Evolutionary conservation across 2,329 filamentous ascomycete species (phyloP).

Genomic region (Clonostachys byssicola): DNA sequence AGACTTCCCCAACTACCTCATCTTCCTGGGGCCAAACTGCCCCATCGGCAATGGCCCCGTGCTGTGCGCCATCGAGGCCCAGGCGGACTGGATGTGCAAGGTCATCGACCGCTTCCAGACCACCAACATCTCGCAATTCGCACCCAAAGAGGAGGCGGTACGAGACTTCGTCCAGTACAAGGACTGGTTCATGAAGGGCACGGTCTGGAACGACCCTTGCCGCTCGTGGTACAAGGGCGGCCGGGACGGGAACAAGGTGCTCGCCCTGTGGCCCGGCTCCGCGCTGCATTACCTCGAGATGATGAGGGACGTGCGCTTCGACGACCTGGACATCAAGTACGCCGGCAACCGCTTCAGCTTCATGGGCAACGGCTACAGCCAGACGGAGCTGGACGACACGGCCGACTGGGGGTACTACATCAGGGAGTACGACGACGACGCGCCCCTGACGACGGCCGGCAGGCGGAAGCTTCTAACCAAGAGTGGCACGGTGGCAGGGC

Average conservation of each 20-base stretch:
- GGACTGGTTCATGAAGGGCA: slow-evolving; percentile 34
- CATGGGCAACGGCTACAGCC: slow-evolving; percentile 42
- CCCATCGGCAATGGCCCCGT: slow-evolving; percentile 31
- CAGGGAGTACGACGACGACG: slow-evolving; percentile 5
- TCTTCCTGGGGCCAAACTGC: slow-evolving; percentile 33
- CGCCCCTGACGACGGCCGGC: slow-evolving; percentile 8
- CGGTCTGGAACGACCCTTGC: slow-evolving; percentile 32
- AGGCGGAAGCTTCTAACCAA: slow-evolving; percentile 12
- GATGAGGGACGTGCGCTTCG: slow-evolving; percentile 30
- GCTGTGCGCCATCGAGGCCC: slow-evolving; percentile 36
- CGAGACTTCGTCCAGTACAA: slow-evolving; percentile 43
- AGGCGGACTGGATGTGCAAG: slow-evolving; percentile 45
- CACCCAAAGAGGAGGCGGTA: slow-evolving; percentile 39
- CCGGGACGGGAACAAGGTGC: slow-evolving; percentile 31
- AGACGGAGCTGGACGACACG: slow-evolving; percentile 25
- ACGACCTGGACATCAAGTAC: slow-evolving; percentile 44
- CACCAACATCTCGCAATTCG: slow-evolving; percentile 31
- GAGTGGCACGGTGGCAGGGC: slow-evolving; percentile 13
- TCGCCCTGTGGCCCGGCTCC: slow-evolving; percentile 38
- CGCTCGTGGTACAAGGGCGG: slow-evolving; percentile 43
- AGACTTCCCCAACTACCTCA: slow-evolving; percentile 52
- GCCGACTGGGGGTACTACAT: slow-evolving; percentile 20
- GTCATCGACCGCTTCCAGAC: slow-evolving; percentile 44
- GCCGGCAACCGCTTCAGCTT: slow-evolving; percentile 37
- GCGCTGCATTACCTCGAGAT: slow-evolving; percentile 27